Evolutionary conservation across 2,329 filamentous ascomycete genomes (phyloP).

Genomic region (Pseudogymnoascus sp.): DNA sequence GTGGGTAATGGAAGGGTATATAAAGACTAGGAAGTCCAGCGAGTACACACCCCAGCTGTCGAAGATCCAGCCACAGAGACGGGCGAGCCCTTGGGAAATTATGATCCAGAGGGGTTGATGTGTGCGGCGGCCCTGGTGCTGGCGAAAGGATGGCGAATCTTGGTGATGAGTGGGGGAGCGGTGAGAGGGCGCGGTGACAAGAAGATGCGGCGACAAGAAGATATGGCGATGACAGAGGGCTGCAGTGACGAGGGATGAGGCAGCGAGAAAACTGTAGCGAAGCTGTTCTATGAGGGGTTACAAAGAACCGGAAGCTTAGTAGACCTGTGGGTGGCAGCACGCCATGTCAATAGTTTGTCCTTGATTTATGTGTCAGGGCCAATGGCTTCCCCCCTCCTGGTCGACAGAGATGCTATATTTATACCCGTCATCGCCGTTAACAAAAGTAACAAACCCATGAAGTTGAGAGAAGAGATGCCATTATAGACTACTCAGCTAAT

Average conservation of each 20-base stretch:
- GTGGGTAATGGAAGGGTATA: not conserved
- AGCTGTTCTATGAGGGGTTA: not conserved
- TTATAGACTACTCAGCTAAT: conserved; percentile 1
- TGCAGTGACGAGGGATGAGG: not conserved
- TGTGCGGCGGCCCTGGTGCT: not conserved
- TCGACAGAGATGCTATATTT: not conserved
- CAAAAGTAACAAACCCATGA: not conserved
- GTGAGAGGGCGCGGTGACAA: not conserved
- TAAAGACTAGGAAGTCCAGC: not conserved
- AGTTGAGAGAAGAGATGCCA: not conserved
- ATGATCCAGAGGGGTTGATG: not conserved
- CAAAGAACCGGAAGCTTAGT: not conserved
- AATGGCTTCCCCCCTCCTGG: not conserved
- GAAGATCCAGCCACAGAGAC: not conserved
- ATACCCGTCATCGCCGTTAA: not conserved
- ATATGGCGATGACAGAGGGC: too few relatives aligned
- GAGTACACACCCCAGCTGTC: too few relatives aligned
- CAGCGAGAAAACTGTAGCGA: not conserved
- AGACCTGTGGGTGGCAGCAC: not conserved
- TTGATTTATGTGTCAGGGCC: not conserved
- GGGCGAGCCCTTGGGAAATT: not conserved
- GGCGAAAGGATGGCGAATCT: not conserved
- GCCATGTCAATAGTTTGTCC: not conserved
- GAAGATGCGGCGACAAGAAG: not conserved
- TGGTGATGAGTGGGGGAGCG: not conserved